Percentiles rank a stretch among this genome's conserved stretches.
Conservation (phyloP, 371 early-diverging fungal genomes). For the Mucor saturninus region DNA sequence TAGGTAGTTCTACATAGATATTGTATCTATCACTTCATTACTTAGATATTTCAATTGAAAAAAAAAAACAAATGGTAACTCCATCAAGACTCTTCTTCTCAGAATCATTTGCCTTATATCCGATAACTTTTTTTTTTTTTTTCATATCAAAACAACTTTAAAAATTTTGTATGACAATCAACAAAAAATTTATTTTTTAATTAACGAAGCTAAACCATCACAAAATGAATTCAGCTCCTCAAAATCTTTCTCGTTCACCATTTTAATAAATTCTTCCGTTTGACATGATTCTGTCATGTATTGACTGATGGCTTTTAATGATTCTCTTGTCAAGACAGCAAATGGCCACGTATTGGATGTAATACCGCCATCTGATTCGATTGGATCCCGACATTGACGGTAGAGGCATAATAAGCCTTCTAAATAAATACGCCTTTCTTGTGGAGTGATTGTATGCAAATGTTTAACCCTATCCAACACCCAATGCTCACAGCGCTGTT, state of each 20-base stretch:
- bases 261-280: slow-evolving; percentile 21
- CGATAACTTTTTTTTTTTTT: not conserved
- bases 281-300: slow-evolving; percentile 16
- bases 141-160: too few relatives aligned
- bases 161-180: not conserved
- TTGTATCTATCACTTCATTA: too few relatives aligned
- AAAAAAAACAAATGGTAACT: too few relatives aligned
- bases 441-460: not conserved
- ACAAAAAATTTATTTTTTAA: slow-evolving; percentile 11
- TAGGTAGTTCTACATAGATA: too few relatives aligned
- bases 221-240: slow-evolving; percentile 38
- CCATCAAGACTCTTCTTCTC: too few relatives aligned
- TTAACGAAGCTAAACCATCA: slow-evolving; percentile 25
- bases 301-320: slow-evolving; percentile 13
- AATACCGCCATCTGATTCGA: slow-evolving; percentile 29
- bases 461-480: slow-evolving; percentile 18
- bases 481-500: slow-evolving; percentile 34
- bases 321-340: slow-evolving; percentile 13
- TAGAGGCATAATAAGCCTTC: slow-evolving; percentile 33
- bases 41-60: too few relatives aligned
- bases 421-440: slow-evolving; percentile 3
- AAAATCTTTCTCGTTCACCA: slow-evolving; percentile 25
- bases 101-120: not conserved
- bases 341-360: slow-evolving; percentile 38
- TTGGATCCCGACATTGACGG: slow-evolving; percentile 32